phyloP scores from a whole-genome alignment of 192 early-diverging fungal species.

The Rhizophagus clarus region DNA sequence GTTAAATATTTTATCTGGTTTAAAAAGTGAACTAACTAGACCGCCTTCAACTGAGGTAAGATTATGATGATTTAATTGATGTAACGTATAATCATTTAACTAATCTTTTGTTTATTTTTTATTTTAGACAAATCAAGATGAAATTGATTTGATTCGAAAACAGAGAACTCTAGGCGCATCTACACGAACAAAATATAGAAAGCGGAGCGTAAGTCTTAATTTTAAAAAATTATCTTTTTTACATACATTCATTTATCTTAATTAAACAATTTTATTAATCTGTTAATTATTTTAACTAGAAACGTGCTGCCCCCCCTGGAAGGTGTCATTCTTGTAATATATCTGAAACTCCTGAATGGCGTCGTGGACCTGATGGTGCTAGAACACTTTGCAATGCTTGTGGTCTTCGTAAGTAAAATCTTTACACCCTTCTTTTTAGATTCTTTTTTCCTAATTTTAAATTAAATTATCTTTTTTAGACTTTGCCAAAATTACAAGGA shows the following conservation, averaged over 20 bases:
- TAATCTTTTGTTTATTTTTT: not conserved
- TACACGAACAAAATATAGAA: conserved; percentile 9
- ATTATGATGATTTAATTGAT: no score
- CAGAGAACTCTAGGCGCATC: not conserved
- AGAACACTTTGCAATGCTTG: conserved; percentile 95
- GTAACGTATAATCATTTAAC: no score
- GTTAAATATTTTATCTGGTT: not conserved
- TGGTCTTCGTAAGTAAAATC: conserved; percentile 74
- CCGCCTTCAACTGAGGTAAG: not conserved
- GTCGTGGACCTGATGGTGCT: conserved; percentile 88
- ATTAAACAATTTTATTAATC: not conserved
- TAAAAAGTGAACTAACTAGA: conserved; percentile 10
- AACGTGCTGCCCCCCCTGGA: conserved; percentile 64
- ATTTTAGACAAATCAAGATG: not conserved
- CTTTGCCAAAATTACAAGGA: conserved; percentile 29
- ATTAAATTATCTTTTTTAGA: not conserved
- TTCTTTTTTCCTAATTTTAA: not conserved
- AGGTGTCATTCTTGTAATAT: conserved; percentile 79
- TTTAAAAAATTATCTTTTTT: not conserved
- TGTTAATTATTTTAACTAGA: conserved; percentile 4
- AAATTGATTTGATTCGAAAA: conserved; percentile 4
- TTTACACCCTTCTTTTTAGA: conserved; percentile 13
- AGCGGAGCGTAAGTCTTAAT: conserved; percentile 8
- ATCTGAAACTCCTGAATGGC: conserved; percentile 92
- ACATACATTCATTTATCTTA: not conserved